Conservation (phyloP, 805 yeast species). For the Schwanniomyces polymorphus region DNA sequence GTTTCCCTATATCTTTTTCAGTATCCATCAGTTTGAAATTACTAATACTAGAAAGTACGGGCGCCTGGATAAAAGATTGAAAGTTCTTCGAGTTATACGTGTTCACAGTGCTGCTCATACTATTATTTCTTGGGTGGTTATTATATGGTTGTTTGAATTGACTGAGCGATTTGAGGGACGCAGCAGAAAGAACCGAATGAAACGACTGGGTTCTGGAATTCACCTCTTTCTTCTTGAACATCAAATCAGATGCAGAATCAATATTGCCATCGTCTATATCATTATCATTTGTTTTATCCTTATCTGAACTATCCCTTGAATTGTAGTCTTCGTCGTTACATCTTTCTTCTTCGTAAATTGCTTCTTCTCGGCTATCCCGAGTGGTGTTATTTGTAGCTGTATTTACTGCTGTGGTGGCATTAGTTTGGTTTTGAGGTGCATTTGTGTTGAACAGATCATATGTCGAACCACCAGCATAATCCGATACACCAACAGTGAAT, state of each 20-base stretch:
- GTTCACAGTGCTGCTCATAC: conserved; percentile 22
- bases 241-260: conserved; percentile 16
- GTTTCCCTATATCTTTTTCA: conserved; percentile 41
- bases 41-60: conserved; percentile 39
- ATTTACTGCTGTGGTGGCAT: background rate
- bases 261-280: conserved; percentile 9
- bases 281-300: conserved; percentile 2
- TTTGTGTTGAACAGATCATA: background rate
- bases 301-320: background rate
- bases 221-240: conserved; percentile 40
- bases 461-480: background rate
- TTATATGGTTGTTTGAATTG: conserved; percentile 11
- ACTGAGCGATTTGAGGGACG: conserved; percentile 39
- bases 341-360: background rate
- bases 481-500: background rate
- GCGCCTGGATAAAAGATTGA: conserved; percentile 48
- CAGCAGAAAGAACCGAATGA: conserved; percentile 45
- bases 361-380: background rate
- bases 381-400: background rate
- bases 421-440: background rate
- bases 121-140: conserved; percentile 9
- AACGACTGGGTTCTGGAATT: conserved; percentile 41
- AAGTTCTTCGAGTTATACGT: conserved; percentile 32
- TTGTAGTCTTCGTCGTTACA: background rate
- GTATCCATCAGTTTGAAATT: conserved; percentile 26